Conservation (phyloP, 768 basidiomycete species). For the Rhodotorula paludigena region DNA sequence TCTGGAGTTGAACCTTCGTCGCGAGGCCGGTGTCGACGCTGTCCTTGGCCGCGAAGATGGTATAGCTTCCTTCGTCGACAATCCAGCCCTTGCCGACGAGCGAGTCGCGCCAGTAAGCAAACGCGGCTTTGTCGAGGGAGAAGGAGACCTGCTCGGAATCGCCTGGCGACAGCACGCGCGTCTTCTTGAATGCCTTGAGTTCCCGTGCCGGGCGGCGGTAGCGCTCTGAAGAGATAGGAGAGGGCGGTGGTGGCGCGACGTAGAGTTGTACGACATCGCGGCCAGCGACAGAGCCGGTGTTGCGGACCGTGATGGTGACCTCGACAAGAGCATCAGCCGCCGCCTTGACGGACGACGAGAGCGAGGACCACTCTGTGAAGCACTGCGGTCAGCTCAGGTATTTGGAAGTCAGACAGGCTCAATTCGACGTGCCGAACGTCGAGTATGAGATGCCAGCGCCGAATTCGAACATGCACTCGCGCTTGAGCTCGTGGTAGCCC, state of each 20-base stretch:
- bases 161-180: slow-evolving; percentile 56
- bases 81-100: neutral
- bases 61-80: neutral
- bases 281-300: slow-evolving; percentile 57
- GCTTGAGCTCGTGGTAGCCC: too few relatives aligned
- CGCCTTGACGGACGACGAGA: too few relatives aligned
- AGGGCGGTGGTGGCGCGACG: slow-evolving; percentile 50
- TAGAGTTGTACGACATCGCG: slow-evolving; percentile 71
- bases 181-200: slow-evolving; percentile 59
- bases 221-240: slow-evolving; percentile 25
- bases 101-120: slow-evolving; percentile 41
- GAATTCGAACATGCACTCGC: too few relatives aligned
- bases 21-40: neutral
- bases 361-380: neutral
- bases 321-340: too few relatives aligned
- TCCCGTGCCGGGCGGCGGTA: slow-evolving; percentile 56
- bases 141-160: slow-evolving; percentile 51
- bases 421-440: too few relatives aligned
- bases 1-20: neutral
- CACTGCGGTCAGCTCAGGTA: too few relatives aligned
- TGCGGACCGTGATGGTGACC: too few relatives aligned
- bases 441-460: too few relatives aligned
- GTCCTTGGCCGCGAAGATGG: neutral
- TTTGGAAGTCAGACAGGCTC: too few relatives aligned
- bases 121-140: slow-evolving; percentile 60